Percentiles rank a stretch among this genome's conserved stretches.
Evolutionary conservation across 2,329 filamentous ascomycete genomes (phyloP).

Genomic region (Beauveria bassiana): DNA sequence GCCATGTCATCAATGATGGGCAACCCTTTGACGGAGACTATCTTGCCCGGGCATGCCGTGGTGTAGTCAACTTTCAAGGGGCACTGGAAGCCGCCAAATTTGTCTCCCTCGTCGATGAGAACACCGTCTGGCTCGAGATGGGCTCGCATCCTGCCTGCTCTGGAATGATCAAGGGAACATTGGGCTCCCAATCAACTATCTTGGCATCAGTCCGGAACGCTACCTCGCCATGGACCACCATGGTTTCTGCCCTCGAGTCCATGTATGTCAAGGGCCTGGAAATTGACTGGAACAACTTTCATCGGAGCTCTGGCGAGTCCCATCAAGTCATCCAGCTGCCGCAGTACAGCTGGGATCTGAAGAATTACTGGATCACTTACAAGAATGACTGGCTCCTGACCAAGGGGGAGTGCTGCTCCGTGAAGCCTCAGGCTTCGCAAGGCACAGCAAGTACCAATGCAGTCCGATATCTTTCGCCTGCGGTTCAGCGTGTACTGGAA

Average conservation of each 20-base stretch:
- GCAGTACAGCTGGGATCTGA: conserved; percentile 61
- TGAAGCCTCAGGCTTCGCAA: neutral
- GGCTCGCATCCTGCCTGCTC: conserved; percentile 63
- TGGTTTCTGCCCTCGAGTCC: neutral
- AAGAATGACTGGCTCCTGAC: conserved; percentile 61
- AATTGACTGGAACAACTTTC: conserved; percentile 63
- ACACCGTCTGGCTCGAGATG: conserved; percentile 61
- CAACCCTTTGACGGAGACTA: conserved; percentile 16
- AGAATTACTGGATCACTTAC: conserved; percentile 59
- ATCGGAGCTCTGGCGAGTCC: conserved; percentile 36
- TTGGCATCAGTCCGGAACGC: neutral
- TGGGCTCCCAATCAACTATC: conserved; percentile 26
- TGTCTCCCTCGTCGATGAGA: conserved; percentile 27
- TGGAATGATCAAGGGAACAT: conserved; percentile 56
- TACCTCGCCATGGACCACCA: neutral
- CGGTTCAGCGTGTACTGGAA: neutral
- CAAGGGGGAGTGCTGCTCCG: conserved; percentile 37
- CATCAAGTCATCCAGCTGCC: conserved; percentile 52
- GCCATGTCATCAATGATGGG: conserved; percentile 33
- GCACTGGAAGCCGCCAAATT: conserved; percentile 33
- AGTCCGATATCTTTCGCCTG: neutral
- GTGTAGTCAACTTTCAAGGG: conserved; percentile 57
- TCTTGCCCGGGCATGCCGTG: conserved; percentile 49
- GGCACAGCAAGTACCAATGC: neutral
- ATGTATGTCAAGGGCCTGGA: conserved; percentile 54